Percentiles rank a stretch among this genome's conserved stretches.
Conservation (phyloP, 805 yeast species). For the Lipomyces orientalis region DNA sequence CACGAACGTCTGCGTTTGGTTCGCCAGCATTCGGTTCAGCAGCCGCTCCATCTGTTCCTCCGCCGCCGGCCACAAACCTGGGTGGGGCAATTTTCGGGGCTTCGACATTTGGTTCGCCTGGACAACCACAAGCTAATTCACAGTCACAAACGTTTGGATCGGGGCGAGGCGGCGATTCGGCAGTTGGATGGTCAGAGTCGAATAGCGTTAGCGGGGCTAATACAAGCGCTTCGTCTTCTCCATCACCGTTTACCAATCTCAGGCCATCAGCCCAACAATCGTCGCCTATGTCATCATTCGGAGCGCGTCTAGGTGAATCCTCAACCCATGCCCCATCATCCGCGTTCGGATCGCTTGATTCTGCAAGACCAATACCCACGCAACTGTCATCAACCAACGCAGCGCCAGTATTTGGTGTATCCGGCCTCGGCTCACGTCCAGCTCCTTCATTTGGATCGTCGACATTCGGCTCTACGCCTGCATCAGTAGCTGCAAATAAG, state of each 20-base stretch:
- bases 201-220: background rate
- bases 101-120: conserved; percentile 1
- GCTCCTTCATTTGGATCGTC: conserved; percentile 21
- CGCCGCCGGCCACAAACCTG: conserved; percentile 14
- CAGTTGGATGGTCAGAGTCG: background rate
- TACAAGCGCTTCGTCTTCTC: background rate
- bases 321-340: background rate
- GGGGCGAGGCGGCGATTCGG: conserved; percentile 7
- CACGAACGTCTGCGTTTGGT: conserved; percentile 16
- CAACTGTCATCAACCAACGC: conserved; percentile 2
- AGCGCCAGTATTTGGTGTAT: background rate
- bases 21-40: conserved; percentile 13
- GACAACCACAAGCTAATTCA: conserved; percentile 5
- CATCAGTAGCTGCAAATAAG: conserved; percentile 1
- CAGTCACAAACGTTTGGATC: conserved; percentile 12
- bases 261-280: background rate
- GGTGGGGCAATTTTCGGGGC: background rate
- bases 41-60: conserved; percentile 2
- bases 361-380: conserved; percentile 1
- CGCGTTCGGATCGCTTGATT: conserved; percentile 8
- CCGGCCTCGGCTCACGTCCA: background rate
- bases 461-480: conserved; percentile 17
- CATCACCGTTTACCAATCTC: background rate
- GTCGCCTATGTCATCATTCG: background rate
- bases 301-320: background rate